Evolutionary conservation across 2,329 filamentous ascomycete species (phyloP).

Genomic region (Diaporthe citrichinensis): DNA sequence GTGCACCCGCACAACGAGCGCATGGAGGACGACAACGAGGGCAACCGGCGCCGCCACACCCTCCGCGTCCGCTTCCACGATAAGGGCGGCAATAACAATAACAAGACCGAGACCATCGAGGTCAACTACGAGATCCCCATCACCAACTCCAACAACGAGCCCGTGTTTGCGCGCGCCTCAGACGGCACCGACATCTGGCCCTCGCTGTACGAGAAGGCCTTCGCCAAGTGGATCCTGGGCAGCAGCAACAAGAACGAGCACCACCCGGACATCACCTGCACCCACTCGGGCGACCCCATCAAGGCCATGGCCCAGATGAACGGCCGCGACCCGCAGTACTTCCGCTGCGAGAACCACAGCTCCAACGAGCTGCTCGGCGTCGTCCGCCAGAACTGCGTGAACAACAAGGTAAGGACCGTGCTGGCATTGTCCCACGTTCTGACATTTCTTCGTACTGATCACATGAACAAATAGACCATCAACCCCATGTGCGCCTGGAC

Average conservation of each 20-base stretch:
- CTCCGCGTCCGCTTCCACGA: conserved; percentile 54
- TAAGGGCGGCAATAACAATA: conserved; percentile 58
- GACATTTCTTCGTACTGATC: neutral
- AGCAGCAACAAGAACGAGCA: conserved; percentile 44
- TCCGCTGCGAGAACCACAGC: conserved; percentile 34
- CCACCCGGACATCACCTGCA: conserved; percentile 58
- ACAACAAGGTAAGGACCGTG: conserved; percentile 46
- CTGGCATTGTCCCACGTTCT: neutral
- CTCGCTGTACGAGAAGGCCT: conserved; percentile 62
- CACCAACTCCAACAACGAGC: conserved; percentile 59
- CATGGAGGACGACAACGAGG: conserved; percentile 43
- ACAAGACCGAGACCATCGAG: conserved; percentile 48
- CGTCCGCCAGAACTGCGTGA: conserved; percentile 56
- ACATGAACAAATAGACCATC: conserved; percentile 52
- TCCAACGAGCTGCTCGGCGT: conserved; percentile 53
- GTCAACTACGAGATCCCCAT: conserved; percentile 60
- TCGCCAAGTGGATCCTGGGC: conserved; percentile 59
- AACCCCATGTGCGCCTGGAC: conserved; percentile 59
- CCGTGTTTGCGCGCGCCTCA: conserved; percentile 58
- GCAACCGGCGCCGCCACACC: conserved; percentile 46
- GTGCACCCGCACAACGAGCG: conserved; percentile 42
- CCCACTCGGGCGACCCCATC: conserved; percentile 57
- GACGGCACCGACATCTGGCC: conserved; percentile 60
- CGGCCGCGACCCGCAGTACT: conserved; percentile 37
- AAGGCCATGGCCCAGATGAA: conserved; percentile 61